Base-by-base conservation (phyloP, 495 filamentous ascomycete genomes). In the Diplogelasinospora grovesii region DNA sequence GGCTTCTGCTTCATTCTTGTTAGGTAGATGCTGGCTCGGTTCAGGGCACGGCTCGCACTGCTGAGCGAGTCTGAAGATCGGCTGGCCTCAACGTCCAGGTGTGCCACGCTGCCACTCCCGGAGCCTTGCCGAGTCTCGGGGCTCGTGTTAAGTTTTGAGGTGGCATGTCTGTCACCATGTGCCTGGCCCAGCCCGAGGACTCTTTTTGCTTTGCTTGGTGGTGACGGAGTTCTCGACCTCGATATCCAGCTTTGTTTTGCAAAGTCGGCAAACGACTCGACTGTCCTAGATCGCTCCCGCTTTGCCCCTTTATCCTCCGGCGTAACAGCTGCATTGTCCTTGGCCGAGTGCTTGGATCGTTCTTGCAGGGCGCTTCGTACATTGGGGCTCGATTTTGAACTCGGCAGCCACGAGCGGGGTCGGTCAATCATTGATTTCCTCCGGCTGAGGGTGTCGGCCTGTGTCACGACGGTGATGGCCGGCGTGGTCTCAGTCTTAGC, bases 221-320 rank as follows among this genome's bases (percentile, higher is more conserved):
- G 79, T 15, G 77, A 81, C 4, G 79, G 77, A 5, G 81, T 79
- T 31, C 75, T 67, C 22, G 79, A 80, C 8, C 73, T 64, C 7
- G 75, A 63, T 10, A 75, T 74, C 82, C 83, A 86, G 30, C 82
- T 79, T 53, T 75, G 76, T 46, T 74, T 75, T 9, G 82, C 78
- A 48, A 86, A 71, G 43, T 67, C 78, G 43, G 78, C 74, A 52
- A 86, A 71, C 20, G 81, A 75, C 28, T 78, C 79, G 52, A 82
- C 74, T 4, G 39, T 57, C 41, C 56, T 57, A 13, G 61, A 47
- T 19, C 53, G 46, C 18, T 69, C 61, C 28, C 49, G 21, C 9
- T 43, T 52, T 6, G 43, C 46, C 29, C 18, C 45, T 14, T 26
- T 16, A 24, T 24, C 31, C 7, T 50, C 45, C 9, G 43, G 32